These are phyloP conservation scores for Neonectria neomacrospora DNA, from an alignment of 2,329 filamentous ascomycete genomes.

Conservation along the genomic window DNA sequence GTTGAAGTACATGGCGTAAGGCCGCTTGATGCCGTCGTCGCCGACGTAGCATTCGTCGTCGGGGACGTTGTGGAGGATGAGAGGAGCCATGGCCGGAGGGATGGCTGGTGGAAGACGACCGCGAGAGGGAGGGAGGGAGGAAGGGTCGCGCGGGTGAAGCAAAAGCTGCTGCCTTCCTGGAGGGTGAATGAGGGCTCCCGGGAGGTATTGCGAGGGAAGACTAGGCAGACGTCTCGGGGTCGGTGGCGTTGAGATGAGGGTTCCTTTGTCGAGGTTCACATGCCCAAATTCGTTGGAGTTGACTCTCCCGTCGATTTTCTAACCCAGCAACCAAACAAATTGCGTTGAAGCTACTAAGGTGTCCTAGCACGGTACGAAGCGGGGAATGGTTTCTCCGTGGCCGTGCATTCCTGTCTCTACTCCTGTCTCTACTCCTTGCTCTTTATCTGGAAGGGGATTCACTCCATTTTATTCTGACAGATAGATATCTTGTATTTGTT, in stretches of 20 bases:
- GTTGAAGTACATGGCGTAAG: constrained; percentile 74
- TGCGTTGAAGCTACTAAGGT: neutral
- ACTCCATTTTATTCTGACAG: neutral
- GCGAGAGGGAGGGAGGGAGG: neutral
- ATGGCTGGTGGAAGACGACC: neutral
- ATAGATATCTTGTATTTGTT: neutral
- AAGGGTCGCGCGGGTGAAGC: neutral
- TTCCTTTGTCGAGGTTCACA: constrained; percentile 4
- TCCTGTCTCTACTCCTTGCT: neutral
- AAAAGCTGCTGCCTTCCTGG: neutral
- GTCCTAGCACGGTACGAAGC: neutral
- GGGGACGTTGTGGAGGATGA: constrained; percentile 75
- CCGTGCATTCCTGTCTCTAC: neutral
- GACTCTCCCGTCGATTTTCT: constrained; percentile 18
- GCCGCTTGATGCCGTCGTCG: constrained; percentile 72
- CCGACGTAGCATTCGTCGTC: constrained; percentile 75
- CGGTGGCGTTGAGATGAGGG: constrained; percentile 9
- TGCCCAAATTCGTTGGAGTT: constrained; percentile 18
- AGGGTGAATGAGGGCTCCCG: neutral
- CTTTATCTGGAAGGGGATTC: neutral
- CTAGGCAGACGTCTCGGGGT: constrained; percentile 2
- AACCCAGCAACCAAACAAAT: constrained; percentile 24
- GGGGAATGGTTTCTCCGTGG: constrained; percentile 18
- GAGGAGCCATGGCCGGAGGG: constrained; percentile 63
- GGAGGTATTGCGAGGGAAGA: neutral